Evolutionary conservation across 495 filamentous ascomycete genomes (phyloP).

Genomic region (Astrocystis sublimbata): DNA sequence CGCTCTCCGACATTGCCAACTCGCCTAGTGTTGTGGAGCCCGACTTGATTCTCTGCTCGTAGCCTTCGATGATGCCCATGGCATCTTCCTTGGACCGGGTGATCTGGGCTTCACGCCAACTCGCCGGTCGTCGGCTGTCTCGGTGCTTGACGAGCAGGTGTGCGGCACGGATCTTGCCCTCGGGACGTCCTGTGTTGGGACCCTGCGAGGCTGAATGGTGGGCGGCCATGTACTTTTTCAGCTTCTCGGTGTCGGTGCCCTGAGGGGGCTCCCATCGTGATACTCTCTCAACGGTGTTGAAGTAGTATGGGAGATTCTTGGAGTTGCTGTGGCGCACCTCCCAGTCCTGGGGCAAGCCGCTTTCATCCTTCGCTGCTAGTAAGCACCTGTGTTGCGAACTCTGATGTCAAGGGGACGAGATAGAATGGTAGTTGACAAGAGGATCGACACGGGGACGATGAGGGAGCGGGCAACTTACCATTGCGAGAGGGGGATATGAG

Average conservation of each 20-base stretch:
- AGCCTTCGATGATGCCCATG: conserved; percentile 66
- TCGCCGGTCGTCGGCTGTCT: conserved; percentile 81
- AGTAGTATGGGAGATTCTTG: conserved; percentile 98
- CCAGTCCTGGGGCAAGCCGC: conserved; percentile 85
- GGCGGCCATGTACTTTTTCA: conserved; percentile 88
- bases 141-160: conserved; percentile 93
- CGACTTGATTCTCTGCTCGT: conserved; percentile 71
- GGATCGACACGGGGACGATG: too few relatives aligned
- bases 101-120: conserved; percentile 88
- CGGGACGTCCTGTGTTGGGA: conserved; percentile 51
- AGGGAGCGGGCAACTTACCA: neutral
- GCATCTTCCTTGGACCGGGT: conserved; percentile 88
- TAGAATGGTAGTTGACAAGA: neutral
- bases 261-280: conserved; percentile 93
- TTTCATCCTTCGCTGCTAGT: conserved; percentile 53
- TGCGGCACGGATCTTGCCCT: conserved; percentile 87
- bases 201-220: conserved; percentile 66
- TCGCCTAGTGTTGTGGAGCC: conserved; percentile 71
- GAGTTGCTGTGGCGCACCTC: conserved; percentile 95
- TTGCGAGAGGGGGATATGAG: neutral
- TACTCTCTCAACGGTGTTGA: conserved; percentile 76
- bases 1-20: conserved; percentile 82
- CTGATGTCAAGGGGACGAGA: neutral
- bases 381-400: neutral
- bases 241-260: conserved; percentile 81